Evolutionary conservation across 2,329 filamentous ascomycete genomes (phyloP).

Genomic region (Byssochlamys sp.): DNA sequence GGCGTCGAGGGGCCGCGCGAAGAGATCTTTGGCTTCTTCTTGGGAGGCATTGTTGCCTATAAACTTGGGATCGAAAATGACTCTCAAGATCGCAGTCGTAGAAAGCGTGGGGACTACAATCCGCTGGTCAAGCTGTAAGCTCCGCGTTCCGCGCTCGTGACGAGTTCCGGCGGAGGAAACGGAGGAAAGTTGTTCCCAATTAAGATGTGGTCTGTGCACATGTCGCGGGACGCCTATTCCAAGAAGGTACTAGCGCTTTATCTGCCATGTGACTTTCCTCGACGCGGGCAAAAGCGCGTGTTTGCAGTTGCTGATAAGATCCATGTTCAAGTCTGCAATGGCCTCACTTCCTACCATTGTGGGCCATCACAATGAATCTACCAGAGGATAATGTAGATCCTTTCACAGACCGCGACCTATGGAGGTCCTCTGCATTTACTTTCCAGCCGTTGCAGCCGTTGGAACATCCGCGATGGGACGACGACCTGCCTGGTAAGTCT

Average conservation of each 20-base stretch:
- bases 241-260: constrained; percentile 6
- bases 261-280: background rate
- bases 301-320: background rate
- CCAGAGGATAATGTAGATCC: constrained; percentile 15
- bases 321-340: background rate
- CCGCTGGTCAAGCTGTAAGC: background rate
- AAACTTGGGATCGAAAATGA: background rate
- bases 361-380: constrained; percentile 8
- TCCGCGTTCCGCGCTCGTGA: constrained; percentile 1
- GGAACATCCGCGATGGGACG: constrained; percentile 27
- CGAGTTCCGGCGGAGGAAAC: constrained; percentile 3
- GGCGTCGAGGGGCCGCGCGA: constrained; percentile 23
- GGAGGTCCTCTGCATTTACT: constrained; percentile 30
- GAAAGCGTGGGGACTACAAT: background rate
- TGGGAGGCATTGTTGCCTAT: constrained; percentile 30
- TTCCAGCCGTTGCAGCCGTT: constrained; percentile 28
- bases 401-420: constrained; percentile 27
- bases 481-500: constrained; percentile 23
- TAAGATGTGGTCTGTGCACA: constrained; percentile 21
- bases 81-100: background rate
- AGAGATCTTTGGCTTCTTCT: constrained; percentile 53
- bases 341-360: background rate
- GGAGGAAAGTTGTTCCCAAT: constrained; percentile 1
- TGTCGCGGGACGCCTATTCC: constrained; percentile 7
- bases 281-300: constrained; percentile 1